Evolutionary conservation across 805 yeast species (phyloP), one percentile per base, ranked within the genome.

Genomic region (Metschnikowia continentalis): DNA sequence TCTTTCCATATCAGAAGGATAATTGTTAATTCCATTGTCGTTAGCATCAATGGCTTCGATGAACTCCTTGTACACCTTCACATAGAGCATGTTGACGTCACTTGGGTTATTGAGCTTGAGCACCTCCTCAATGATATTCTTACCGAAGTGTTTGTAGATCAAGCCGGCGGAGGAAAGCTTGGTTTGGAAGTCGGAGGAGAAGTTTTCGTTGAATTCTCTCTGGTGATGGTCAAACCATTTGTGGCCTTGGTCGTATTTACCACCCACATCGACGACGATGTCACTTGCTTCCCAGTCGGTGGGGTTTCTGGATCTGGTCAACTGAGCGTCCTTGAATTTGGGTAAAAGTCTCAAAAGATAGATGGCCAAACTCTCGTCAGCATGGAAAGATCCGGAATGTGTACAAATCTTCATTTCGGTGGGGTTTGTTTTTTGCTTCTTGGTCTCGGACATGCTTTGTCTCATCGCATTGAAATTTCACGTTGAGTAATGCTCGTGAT

Each of bases 141-240:
- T 80, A 57, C 96, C 96, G 60, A 76, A 88, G 68, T 88, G 92
- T 65, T 91, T 92, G 76, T 85, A 94, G 17, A 94, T 83, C 54
- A 94, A 77, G 23, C 99, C 99, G 7, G 99, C 99, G 51, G 96
- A 87, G 17, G 96, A 86, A 57, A 94, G 77, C 68, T 90, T 91
- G 47, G 98, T 94, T 53, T 73, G 67, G 64, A 75, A 86, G 7
- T 75, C 70, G 1, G 66, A 75, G 22, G 80, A 80, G 64, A 94
- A 92, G 5, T 86, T 82, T 59, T 86, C 91, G 32, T 72, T 70
- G 63, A 94, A 94, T 17, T 87, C 98, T 56, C 97, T 81, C 74
- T 94, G 99, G 71, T 94, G 99, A 66, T 94, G 99, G 67, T 94
- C 99, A 67, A 89, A 92, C 67, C 77, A 88, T 70, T 91, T 91